Evolutionary conservation across 1,284 basidiomycete species (phyloP).

Genomic region (Ceratobasidium sp.): DNA sequence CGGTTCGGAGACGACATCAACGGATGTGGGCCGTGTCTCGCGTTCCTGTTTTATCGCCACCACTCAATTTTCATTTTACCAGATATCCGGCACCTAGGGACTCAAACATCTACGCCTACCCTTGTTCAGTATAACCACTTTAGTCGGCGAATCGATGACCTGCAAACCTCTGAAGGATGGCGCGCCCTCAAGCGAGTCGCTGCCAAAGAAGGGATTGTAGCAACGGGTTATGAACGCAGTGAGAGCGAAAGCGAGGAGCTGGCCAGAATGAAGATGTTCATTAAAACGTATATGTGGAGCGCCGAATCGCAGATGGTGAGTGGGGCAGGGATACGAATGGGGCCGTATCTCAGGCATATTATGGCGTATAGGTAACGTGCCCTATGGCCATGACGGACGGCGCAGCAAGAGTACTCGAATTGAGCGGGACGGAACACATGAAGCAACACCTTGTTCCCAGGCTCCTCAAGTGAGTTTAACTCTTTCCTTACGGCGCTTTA

Average conservation of each 20-base stretch:
- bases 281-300: constrained; percentile 63
- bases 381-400: constrained; percentile 83
- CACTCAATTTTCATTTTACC: neutral
- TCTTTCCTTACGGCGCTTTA: neutral
- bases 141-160: constrained; percentile 67
- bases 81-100: constrained; percentile 9
- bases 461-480: constrained; percentile 60
- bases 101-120: constrained; percentile 49
- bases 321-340: constrained; percentile 27
- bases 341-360: constrained; percentile 6
- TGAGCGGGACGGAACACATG: constrained; percentile 66
- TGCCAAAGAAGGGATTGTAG: constrained; percentile 72
- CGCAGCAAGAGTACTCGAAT: constrained; percentile 71
- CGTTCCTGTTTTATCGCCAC: neutral
- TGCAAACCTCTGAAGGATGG: constrained; percentile 76
- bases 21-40: constrained; percentile 53
- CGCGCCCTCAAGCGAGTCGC: constrained; percentile 70
- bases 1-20: constrained; percentile 63
- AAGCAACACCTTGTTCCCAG: constrained; percentile 64
- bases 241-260: constrained; percentile 55
- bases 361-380: constrained; percentile 64
- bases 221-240: constrained; percentile 67
- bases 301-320: constrained; percentile 69
- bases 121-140: constrained; percentile 73
- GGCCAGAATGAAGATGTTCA: constrained; percentile 65